These are phyloP conservation scores for Phylloporus rhodoxanthus DNA, from an alignment of 768 basidiomycete genomes.

Conservation along the genomic window DNA sequence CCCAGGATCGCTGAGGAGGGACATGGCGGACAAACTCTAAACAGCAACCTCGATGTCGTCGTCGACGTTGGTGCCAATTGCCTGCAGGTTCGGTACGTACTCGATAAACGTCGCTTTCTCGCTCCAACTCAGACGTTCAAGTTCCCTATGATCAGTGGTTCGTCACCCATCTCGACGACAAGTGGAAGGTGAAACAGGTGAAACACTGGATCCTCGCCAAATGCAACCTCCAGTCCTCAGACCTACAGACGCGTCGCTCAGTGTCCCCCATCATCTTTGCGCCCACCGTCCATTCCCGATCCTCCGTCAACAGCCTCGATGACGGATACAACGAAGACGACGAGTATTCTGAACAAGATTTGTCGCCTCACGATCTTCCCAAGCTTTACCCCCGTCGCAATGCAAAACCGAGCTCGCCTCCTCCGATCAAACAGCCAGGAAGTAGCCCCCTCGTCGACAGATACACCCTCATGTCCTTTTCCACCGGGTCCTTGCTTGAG, in stretches of 20 bases:
- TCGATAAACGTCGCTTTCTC: conserved; percentile 2
- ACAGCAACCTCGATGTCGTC: not conserved
- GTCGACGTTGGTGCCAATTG: conserved; percentile 35
- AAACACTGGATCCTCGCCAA: conserved; percentile 61
- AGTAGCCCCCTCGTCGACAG: conserved; percentile 25
- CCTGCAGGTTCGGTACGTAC: conserved; percentile 52
- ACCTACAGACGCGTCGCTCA: conserved; percentile 34
- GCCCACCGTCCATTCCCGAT: conserved; percentile 9
- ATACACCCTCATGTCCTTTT: conserved; percentile 57
- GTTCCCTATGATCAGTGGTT: conserved; percentile 77
- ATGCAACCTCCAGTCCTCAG: conserved; percentile 38
- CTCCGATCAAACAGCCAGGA: conserved; percentile 6
- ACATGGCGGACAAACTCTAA: conserved; percentile 35
- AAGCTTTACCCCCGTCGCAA: conserved; percentile 9
- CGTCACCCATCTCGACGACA: conserved; percentile 57
- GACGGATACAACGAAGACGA: conserved; percentile 31
- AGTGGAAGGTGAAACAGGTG: conserved; percentile 56
- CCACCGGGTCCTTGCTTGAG: conserved; percentile 65
- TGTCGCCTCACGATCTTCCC: conserved; percentile 1
- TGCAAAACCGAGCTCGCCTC: conserved; percentile 7
- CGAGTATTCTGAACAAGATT: conserved; percentile 28
- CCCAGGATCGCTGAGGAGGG: conserved; percentile 62
- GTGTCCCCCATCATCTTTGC: conserved; percentile 71
- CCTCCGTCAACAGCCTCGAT: conserved; percentile 23
- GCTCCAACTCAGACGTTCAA: conserved; percentile 16